These are phyloP conservation scores for Penicillium sp. DNA, from an alignment of 2,329 filamentous ascomycete genomes.

Conservation along the genomic window DNA sequence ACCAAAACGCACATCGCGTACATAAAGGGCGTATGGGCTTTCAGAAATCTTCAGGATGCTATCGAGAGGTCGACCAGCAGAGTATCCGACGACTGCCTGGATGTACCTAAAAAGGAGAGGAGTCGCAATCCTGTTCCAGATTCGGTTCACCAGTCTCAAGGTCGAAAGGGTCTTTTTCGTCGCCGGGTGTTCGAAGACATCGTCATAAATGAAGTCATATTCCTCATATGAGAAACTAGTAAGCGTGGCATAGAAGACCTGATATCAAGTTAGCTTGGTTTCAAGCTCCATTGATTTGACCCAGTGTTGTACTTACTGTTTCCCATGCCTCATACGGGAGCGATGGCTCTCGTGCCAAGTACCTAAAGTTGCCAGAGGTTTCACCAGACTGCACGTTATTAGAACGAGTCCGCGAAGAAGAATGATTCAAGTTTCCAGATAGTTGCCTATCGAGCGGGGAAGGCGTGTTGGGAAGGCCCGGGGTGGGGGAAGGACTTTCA, in stretches of 20 bases:
- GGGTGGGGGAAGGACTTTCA: not conserved
- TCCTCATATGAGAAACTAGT: not conserved
- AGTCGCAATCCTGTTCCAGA: not conserved
- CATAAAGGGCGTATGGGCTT: not conserved
- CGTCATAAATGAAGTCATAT: not conserved
- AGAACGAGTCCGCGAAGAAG: not conserved
- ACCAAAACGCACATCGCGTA: not conserved
- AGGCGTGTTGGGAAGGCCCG: not conserved
- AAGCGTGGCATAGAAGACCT: not conserved
- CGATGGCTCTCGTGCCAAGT: not conserved
- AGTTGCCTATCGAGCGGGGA: not conserved
- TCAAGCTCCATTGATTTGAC: not conserved
- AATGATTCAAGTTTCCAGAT: not conserved
- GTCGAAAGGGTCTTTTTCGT: not conserved
- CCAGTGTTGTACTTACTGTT: not conserved
- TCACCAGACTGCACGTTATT: not conserved
- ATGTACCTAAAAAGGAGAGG: not conserved
- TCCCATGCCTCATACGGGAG: not conserved
- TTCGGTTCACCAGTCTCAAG: not conserved
- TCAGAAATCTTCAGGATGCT: not conserved
- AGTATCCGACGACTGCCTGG: not conserved
- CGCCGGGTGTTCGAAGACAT: not conserved
- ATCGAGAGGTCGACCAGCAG: not conserved
- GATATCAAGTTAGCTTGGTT: not conserved
- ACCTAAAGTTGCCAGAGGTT: no score